Conservation (phyloP, 108 stramenopile genomes). For the Mediolabrus comicus region DNA sequence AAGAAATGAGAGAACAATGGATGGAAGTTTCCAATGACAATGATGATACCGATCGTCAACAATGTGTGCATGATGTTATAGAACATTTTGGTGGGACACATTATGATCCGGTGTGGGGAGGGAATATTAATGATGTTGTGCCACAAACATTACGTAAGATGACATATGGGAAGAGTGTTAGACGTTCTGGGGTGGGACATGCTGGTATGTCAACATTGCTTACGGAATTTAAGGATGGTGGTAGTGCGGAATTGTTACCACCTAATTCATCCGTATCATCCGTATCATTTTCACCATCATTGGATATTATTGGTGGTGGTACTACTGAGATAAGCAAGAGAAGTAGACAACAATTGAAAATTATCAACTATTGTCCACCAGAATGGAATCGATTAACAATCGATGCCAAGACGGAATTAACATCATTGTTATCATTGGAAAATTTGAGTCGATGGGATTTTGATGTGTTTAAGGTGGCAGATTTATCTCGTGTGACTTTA, state of each 20-base stretch:
- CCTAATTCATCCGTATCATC: too few species aligned
- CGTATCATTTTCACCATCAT: too few species aligned
- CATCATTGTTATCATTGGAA: constrained; percentile 47
- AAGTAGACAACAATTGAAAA: too few species aligned
- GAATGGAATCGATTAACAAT: constrained; percentile 31
- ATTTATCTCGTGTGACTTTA: constrained; percentile 33
- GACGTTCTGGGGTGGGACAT: not conserved
- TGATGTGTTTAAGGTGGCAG: constrained; percentile 55
- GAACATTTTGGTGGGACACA: not conserved
- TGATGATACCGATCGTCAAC: not conserved
- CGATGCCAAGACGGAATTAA: constrained; percentile 14
- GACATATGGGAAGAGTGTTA: not conserved
- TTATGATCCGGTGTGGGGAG: not conserved
- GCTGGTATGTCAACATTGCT: not conserved
- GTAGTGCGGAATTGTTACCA: too few species aligned
- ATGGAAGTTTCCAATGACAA: not conserved
- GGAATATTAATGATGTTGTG: too few species aligned
- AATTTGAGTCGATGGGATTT: constrained; percentile 59
- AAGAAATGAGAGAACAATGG: not conserved
- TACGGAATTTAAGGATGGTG: not conserved
- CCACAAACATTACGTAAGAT: not conserved
- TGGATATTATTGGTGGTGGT: too few species aligned
- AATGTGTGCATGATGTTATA: not conserved
- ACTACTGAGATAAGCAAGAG: too few species aligned
- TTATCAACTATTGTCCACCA: constrained; percentile 7